phyloP scores from a whole-genome alignment of 108 stramenopile genomes.

The Cylindrotheca fusiformis region DNA sequence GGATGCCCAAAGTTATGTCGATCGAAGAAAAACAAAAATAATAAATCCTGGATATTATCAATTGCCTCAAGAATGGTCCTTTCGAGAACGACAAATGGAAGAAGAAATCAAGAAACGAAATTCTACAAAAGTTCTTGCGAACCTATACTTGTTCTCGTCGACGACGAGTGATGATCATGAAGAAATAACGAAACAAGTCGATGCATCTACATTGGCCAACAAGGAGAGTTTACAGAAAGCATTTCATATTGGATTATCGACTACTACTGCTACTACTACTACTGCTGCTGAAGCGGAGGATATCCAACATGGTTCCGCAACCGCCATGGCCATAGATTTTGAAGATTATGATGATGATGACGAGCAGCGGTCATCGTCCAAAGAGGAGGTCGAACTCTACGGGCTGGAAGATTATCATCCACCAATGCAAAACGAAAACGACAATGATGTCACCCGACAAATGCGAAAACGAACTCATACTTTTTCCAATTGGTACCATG shows the following conservation, averaged over 20 bases:
- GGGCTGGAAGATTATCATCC: not conserved
- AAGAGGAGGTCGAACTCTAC: not conserved
- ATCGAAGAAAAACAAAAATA: not conserved
- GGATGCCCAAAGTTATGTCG: conserved; percentile 21
- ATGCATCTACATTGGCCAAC: conserved; percentile 19
- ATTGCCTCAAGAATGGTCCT: conserved; percentile 23
- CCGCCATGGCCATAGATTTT: conserved; percentile 22
- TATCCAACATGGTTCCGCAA: no score
- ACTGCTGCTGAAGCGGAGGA: not conserved
- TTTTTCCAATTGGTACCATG: conserved; percentile 24
- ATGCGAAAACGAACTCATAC: conserved; percentile 4
- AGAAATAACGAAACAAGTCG: conserved; percentile 14
- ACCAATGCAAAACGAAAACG: not conserved
- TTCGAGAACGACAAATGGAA: conserved; percentile 21
- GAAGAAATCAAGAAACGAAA: conserved; percentile 9
- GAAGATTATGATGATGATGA: not conserved
- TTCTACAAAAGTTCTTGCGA: conserved; percentile 6
- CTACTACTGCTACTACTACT: no score
- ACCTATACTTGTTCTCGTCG: conserved; percentile 7
- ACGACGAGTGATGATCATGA: conserved; percentile 1
- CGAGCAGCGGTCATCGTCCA: no score
- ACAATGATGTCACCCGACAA: not conserved
- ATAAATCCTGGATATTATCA: conserved; percentile 14
- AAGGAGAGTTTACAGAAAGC: conserved; percentile 3
- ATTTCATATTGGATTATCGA: not conserved